Conservation (phyloP, 495 filamentous ascomycete genomes). For the Neurospora tetrasperma region DNA sequence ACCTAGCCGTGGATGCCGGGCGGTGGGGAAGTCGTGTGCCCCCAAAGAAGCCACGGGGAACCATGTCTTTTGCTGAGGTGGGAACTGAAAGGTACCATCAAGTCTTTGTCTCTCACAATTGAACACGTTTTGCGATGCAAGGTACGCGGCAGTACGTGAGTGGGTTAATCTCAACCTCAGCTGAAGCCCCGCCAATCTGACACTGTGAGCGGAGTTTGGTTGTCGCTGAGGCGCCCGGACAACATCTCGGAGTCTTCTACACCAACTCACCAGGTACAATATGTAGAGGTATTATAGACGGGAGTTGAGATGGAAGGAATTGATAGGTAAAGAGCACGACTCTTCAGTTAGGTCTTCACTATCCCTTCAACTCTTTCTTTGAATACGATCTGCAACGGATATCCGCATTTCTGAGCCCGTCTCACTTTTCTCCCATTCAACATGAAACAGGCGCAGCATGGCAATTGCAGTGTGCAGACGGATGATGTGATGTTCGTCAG, state of each 20-base stretch:
- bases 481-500: not conserved
- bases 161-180: not conserved
- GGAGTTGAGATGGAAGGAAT: not conserved
- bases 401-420: not conserved
- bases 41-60: not conserved
- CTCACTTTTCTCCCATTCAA: not conserved
- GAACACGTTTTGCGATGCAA: not conserved
- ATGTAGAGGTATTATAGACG: not conserved
- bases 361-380: not conserved
- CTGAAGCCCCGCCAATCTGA: not conserved
- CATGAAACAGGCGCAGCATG: not conserved
- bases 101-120: not conserved
- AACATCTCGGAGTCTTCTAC: not conserved
- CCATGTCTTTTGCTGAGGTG: not conserved
- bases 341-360: not conserved
- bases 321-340: not conserved
- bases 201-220: not conserved
- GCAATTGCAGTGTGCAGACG: not conserved
- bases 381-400: not conserved
- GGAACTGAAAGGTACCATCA: not conserved
- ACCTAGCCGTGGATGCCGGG: not conserved
- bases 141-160: slow-evolving; percentile 6
- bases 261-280: not conserved
- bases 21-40: not conserved
- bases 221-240: not conserved